Conservation (phyloP, 768 basidiomycete genomes). For the Lactifluus hygrophoroides region DNA sequence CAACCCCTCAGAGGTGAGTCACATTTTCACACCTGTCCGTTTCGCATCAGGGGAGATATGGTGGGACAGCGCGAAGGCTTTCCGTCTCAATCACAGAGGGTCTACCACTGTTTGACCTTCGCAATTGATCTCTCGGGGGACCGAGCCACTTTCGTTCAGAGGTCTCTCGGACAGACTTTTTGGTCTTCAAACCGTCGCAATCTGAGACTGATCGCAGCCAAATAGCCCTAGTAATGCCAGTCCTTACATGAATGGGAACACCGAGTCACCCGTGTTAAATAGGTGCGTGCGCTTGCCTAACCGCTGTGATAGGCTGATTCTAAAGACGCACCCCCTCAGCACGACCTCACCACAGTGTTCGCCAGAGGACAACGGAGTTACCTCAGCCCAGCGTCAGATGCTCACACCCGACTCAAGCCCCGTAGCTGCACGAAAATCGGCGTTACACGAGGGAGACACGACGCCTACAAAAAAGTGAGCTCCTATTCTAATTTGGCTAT, state of each 20-base stretch:
- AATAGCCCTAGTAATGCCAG: conserved; percentile 10
- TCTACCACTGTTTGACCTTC: not conserved
- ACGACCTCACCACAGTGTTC: not conserved
- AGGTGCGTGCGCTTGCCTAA: not conserved
- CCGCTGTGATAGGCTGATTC: not conserved
- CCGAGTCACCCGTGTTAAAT: conserved; percentile 8
- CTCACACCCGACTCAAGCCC: conserved; percentile 19
- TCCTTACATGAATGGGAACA: conserved; percentile 16
- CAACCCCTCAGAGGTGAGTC: conserved; percentile 30
- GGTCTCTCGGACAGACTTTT: not conserved
- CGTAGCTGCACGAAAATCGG: conserved; percentile 11
- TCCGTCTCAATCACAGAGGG: not conserved
- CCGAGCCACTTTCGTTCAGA: not conserved
- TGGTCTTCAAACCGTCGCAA: not conserved
- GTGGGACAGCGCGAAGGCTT: not conserved
- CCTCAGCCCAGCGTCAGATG: conserved; percentile 11
- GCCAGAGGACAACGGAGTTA: not conserved
- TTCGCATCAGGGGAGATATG: not conserved
- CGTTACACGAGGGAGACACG: conserved; percentile 10
- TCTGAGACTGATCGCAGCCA: not conserved
- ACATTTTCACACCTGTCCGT: not conserved
- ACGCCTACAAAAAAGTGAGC: conserved; percentile 13
- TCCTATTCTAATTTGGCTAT: not conserved
- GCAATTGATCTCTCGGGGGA: not conserved
- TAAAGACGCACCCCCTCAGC: not conserved